Base-by-base conservation (phyloP, 1,284 basidiomycete genomes). In the Trichosporon faecale region DNA sequence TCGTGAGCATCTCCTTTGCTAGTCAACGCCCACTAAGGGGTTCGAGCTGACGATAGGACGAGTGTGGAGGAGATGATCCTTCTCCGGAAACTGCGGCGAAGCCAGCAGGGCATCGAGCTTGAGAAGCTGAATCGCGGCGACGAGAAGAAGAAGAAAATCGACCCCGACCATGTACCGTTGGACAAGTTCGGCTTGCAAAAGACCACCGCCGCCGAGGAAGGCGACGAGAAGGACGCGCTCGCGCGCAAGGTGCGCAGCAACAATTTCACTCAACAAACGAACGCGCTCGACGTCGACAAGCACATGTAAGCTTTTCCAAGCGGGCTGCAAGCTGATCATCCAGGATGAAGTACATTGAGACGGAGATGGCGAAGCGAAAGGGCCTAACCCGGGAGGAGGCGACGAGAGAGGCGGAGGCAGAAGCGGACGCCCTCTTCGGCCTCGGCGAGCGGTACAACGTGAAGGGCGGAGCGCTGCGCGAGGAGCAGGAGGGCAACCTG, bases 271-370 rank as follows among this genome's bases (percentile, higher is more conserved):
- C 91, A 94, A 73, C 95, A 98, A 84, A 99, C 95, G 1, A 97
- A 97, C 79, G 89, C 90, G 1, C 87, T 98, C 12, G 95, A 98
- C 78, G 94, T 98, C 6, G 95, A 99, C 85, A 98, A 97, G 79
- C 96, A 98, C 80, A 98, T 98, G 95, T 95, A 70, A 72, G 91
- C 81, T 29, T 6, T 33, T 7, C n/a, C n/a, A n/a, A n/a, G n/a
- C n/a, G n/a, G n/a, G n/a, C 2, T 11, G 1, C 35, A 14, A 7
- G 33, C 64, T 66, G 23, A 67, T 66, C 6, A 3, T 8, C 0
- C 77, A 97, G 95, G 95, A 95, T 98, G 92, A 92, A 91, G 1
- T 98, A 96, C 78, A 98, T 98, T 69, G 96, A 98, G 79, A 89
- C 91, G 77, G 97, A 98, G 81, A 87, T 99, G 78, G 90, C 88